Conservation (phyloP, 768 basidiomycete species). For the Leccinum olivaceopallidum region DNA sequence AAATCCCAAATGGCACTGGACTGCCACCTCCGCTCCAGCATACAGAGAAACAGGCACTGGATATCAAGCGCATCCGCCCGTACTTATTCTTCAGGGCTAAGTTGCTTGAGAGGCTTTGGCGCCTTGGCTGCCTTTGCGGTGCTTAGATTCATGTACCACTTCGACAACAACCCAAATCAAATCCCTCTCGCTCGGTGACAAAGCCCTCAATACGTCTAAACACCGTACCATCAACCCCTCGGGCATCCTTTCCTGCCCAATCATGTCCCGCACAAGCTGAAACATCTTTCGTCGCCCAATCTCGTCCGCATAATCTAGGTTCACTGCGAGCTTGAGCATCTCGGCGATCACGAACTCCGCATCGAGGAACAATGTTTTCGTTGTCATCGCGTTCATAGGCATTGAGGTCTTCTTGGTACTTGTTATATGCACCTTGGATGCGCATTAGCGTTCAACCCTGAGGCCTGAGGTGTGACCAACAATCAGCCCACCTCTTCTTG, state of each 20-base stretch:
- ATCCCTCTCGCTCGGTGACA: conserved; percentile 77
- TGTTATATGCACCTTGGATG: conserved; percentile 72
- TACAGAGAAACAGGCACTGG: conserved; percentile 72
- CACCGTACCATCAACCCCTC: conserved; percentile 68
- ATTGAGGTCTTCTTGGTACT: conserved; percentile 44
- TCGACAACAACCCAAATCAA: conserved; percentile 88
- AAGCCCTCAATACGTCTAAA: conserved; percentile 76
- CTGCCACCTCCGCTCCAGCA: conserved; percentile 61
- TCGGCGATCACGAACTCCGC: conserved; percentile 74
- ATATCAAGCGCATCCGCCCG: conserved; percentile 66
- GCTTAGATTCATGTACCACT: conserved; percentile 63
- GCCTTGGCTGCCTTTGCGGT: conserved; percentile 15
- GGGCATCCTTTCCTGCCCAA: conserved; percentile 69
- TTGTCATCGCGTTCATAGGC: conserved; percentile 49
- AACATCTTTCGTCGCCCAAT: conserved; percentile 89
- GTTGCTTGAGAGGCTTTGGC: conserved; percentile 34
- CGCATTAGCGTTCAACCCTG: conserved; percentile 12
- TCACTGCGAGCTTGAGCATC: conserved; percentile 73
- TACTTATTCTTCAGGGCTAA: conserved; percentile 59
- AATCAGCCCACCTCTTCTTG: too few relatives aligned
- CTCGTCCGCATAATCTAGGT: conserved; percentile 90
- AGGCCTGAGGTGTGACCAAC: too few relatives aligned
- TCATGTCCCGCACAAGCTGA: conserved; percentile 82
- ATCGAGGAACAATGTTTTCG: conserved; percentile 32
- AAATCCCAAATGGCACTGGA: too few relatives aligned